These are phyloP conservation scores for Beauveria sp. DNA, from an alignment of 2,329 filamentous ascomycete species.

Conservation along the genomic window DNA sequence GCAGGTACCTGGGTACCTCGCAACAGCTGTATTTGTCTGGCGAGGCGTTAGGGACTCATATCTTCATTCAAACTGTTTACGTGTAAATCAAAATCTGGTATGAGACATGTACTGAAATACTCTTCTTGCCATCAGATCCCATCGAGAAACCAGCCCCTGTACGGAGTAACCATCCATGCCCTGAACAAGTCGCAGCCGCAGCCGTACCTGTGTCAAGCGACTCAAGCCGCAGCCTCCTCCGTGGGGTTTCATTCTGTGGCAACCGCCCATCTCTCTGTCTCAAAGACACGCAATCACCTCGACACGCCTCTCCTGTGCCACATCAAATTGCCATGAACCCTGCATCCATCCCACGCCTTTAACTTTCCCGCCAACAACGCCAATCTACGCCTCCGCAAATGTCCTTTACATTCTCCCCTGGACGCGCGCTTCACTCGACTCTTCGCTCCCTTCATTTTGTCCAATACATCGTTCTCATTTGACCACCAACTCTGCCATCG, in stretches of 20 bases:
- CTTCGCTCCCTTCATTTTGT: not conserved
- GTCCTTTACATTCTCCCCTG: not conserved
- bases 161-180: too few species aligned
- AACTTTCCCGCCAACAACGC: not conserved
- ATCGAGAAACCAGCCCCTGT: too few species aligned
- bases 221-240: not conserved
- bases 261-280: conserved; percentile 2
- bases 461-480: not conserved
- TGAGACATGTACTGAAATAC: too few species aligned
- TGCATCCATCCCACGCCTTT: not conserved
- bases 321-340: conserved; percentile 6
- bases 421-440: not conserved
- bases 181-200: not conserved
- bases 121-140: too few species aligned
- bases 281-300: conserved; percentile 10
- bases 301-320: conserved; percentile 2
- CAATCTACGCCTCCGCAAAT: not conserved
- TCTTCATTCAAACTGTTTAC: too few species aligned
- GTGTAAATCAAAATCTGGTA: too few species aligned
- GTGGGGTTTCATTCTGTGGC: conserved; percentile 8
- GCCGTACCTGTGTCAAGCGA: not conserved
- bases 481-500: not conserved
- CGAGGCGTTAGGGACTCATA: too few species aligned
- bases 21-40: too few species aligned
- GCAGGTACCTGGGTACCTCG: too few species aligned